Conservation (phyloP, 1,139 yeast genomes). For the Saccharomyces hybrid region DNA sequence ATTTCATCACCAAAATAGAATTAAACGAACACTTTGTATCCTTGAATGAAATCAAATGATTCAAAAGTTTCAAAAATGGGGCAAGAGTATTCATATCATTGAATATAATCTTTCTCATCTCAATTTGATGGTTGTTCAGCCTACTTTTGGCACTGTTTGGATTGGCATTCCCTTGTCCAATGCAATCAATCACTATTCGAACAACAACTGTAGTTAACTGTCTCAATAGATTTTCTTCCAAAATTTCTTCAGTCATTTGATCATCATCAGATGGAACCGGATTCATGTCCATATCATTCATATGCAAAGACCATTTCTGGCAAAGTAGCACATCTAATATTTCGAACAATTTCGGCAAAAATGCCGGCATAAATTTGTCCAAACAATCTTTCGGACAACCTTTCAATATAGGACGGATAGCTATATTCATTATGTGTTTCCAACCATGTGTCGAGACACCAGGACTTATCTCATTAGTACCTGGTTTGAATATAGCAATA, state of each 20-base stretch:
- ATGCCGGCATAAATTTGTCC: constrained; percentile 61
- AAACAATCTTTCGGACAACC: constrained; percentile 75
- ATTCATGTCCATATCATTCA: constrained; percentile 47
- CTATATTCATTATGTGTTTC: constrained; percentile 91
- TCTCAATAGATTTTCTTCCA: constrained; percentile 90
- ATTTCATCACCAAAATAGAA: constrained; percentile 71
- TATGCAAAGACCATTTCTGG: constrained; percentile 67
- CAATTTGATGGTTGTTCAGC: constrained; percentile 48
- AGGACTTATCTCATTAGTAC: constrained; percentile 60
- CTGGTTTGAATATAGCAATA: constrained; percentile 43
- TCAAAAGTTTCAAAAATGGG: constrained; percentile 67
- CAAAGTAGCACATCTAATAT: constrained; percentile 67
- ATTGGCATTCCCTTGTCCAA: constrained; percentile 51
- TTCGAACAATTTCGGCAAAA: constrained; percentile 66
- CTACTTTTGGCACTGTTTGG: constrained; percentile 29
- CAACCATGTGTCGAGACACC: constrained; percentile 93
- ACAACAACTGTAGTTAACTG: constrained; percentile 94
- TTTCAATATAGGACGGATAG: constrained; percentile 76
- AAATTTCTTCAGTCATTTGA: constrained; percentile 91
- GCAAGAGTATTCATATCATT: constrained; percentile 63
- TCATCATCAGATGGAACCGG: constrained; percentile 49
- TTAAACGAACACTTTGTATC: constrained; percentile 92
- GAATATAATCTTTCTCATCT: constrained; percentile 58
- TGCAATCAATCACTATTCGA: constrained; percentile 76
- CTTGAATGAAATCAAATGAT: constrained; percentile 70